Conservation (phyloP, 164 flowering plant genomes). For the Berberis vulgaris region DNA sequence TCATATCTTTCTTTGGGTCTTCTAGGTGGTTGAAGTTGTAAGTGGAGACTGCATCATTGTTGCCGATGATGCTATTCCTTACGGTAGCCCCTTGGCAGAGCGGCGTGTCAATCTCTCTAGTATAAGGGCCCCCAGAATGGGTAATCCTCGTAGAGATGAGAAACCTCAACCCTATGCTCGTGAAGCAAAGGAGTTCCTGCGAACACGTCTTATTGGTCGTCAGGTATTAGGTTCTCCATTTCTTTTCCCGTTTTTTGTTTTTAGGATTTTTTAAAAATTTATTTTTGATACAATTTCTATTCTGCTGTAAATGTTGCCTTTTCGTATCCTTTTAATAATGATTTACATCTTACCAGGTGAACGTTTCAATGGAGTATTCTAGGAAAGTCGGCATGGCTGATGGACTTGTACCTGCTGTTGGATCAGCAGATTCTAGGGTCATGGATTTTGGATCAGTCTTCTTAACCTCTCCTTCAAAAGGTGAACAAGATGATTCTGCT, state of each 20-base stretch:
- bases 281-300: neutral
- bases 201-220: constrained; percentile 75
- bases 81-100: constrained; percentile 86
- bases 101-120: constrained; percentile 92
- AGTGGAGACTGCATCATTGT: constrained; percentile 95
- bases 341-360: constrained; percentile 39
- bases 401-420: constrained; percentile 42
- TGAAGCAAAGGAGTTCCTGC: constrained; percentile 82
- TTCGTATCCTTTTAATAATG: neutral
- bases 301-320: neutral
- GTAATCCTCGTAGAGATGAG: constrained; percentile 87
- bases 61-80: constrained; percentile 89
- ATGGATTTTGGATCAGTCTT: constrained; percentile 98
- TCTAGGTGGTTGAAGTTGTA: constrained; percentile 94
- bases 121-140: constrained; percentile 81
- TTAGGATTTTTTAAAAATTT: too few relatives aligned
- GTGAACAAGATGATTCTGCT: constrained; percentile 46
- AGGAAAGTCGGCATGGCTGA: constrained; percentile 65
- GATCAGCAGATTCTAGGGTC: constrained; percentile 61
- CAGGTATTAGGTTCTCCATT: constrained; percentile 35
- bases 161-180: constrained; percentile 88
- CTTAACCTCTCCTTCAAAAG: constrained; percentile 50
- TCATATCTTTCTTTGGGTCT: neutral
- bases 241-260: neutral
- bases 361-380: constrained; percentile 92